These are phyloP conservation scores for Ascobolus immersus DNA, from an alignment of 495 filamentous ascomycete species.

Conservation along the genomic window DNA sequence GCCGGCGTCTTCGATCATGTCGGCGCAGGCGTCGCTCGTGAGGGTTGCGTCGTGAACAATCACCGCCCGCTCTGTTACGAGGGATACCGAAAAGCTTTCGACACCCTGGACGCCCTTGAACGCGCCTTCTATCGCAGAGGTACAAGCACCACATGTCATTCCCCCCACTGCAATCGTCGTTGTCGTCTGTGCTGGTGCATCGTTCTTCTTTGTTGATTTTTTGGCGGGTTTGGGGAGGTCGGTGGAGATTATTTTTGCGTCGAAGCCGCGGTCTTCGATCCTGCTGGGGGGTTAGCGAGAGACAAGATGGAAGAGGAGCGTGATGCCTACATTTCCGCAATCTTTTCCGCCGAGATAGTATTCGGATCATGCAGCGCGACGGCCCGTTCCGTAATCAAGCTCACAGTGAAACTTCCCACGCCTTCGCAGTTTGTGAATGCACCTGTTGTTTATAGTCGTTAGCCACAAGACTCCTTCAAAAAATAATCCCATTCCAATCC, in stretches of 20 bases:
- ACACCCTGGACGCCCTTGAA: constrained; percentile 56
- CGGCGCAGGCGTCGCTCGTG: constrained; percentile 41
- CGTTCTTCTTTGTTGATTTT: constrained; percentile 14
- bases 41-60: constrained; percentile 60
- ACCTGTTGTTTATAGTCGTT: no score
- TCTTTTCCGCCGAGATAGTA: constrained; percentile 40
- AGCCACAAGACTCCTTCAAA: no score
- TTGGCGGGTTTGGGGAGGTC: no score
- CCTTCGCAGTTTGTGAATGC: constrained; percentile 63
- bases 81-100: constrained; percentile 60
- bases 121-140: constrained; percentile 62
- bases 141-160: constrained; percentile 19
- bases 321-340: constrained; percentile 34
- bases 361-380: constrained; percentile 70
- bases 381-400: constrained; percentile 74
- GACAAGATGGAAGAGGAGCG: background rate
- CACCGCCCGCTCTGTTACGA: constrained; percentile 80
- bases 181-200: constrained; percentile 46
- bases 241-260: constrained; percentile 68
- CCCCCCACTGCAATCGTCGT: constrained; percentile 71
- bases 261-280: constrained; percentile 87
- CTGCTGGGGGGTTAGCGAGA: constrained; percentile 15
- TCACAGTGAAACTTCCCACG: constrained; percentile 61
- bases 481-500: no score
- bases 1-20: constrained; percentile 63